phyloP scores from a whole-genome alignment of 2,329 filamentous ascomycete genomes.

The Bipolaris bicolor region DNA sequence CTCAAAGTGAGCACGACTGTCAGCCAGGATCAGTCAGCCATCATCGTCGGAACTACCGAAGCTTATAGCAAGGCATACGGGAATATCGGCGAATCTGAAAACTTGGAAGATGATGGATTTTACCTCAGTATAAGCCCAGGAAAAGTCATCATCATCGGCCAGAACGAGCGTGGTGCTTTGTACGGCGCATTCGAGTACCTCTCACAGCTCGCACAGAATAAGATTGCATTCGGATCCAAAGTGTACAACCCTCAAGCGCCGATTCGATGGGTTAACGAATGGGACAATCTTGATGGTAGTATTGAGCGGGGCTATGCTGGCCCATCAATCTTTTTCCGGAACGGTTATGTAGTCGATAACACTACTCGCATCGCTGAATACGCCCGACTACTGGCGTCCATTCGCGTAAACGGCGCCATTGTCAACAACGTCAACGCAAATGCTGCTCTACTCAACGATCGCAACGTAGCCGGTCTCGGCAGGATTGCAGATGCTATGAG shows the following conservation, averaged over 20 bases:
- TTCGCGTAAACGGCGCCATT: conserved; percentile 69
- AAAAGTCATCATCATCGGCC: conserved; percentile 64
- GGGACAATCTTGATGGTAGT: conserved; percentile 72
- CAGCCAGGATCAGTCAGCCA: conserved; percentile 36
- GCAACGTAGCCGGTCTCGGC: conserved; percentile 66
- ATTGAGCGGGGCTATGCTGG: conserved; percentile 74
- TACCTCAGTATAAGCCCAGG: conserved; percentile 60
- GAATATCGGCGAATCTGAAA: conserved; percentile 38
- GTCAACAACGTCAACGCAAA: conserved; percentile 78
- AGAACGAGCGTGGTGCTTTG: conserved; percentile 70
- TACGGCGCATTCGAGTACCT: conserved; percentile 75
- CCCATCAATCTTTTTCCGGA: conserved; percentile 70
- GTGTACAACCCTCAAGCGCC: conserved; percentile 64
- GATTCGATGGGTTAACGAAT: conserved; percentile 74
- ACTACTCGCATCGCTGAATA: conserved; percentile 67
- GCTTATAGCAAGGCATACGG: conserved; percentile 51
- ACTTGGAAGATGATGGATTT: conserved; percentile 65
- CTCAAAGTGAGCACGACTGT: conserved; percentile 44
- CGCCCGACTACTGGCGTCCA: conserved; percentile 69
- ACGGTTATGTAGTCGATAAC: conserved; percentile 63
- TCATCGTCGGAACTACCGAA: conserved; percentile 59
- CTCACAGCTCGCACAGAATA: conserved; percentile 66
- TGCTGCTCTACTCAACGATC: conserved; percentile 59
- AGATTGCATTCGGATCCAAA: conserved; percentile 57
- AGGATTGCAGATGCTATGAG: conserved; percentile 69